Percentiles rank a stretch among this genome's conserved stretches.
Conservation (phyloP, 2,329 filamentous ascomycete genomes). For the Colletotrichum sp. region DNA sequence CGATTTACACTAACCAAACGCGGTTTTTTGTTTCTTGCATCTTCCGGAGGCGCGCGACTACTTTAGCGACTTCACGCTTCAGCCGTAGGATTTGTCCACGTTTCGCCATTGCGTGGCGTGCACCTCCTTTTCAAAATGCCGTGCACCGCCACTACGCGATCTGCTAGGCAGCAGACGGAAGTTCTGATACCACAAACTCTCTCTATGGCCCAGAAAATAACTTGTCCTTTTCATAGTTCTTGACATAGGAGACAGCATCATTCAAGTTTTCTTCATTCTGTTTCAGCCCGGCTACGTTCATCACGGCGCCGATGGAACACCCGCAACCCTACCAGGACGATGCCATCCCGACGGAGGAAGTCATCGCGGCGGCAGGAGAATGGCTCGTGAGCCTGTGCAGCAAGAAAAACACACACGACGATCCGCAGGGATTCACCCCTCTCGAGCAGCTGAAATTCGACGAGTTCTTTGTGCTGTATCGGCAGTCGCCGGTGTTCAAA, state of each 20-base stretch:
- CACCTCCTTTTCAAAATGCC: not conserved
- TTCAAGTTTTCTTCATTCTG: not conserved
- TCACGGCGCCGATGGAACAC: not conserved
- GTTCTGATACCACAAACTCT: not conserved
- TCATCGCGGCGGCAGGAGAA: not conserved
- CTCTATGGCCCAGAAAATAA: not conserved
- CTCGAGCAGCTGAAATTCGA: not conserved
- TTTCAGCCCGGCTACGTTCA: not conserved
- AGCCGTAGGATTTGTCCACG: not conserved
- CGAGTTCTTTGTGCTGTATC: not conserved
- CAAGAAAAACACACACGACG: not conserved
- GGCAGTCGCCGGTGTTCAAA: not conserved
- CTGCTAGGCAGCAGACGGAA: not conserved
- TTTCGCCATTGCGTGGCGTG: not conserved
- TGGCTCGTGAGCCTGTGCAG: not conserved
- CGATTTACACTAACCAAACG: not conserved
- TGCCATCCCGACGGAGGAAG: not conserved
- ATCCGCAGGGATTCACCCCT: not conserved
- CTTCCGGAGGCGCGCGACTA: not conserved
- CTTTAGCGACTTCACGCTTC: not conserved
- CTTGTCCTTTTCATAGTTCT: not conserved
- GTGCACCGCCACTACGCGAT: not conserved
- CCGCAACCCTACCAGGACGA: not conserved
- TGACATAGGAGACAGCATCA: not conserved
- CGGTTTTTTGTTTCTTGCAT: not conserved